These are phyloP conservation scores for Cutaneotrichosporon dermatis DNA, from an alignment of 1,284 basidiomycete genomes.

Conservation along the genomic window DNA sequence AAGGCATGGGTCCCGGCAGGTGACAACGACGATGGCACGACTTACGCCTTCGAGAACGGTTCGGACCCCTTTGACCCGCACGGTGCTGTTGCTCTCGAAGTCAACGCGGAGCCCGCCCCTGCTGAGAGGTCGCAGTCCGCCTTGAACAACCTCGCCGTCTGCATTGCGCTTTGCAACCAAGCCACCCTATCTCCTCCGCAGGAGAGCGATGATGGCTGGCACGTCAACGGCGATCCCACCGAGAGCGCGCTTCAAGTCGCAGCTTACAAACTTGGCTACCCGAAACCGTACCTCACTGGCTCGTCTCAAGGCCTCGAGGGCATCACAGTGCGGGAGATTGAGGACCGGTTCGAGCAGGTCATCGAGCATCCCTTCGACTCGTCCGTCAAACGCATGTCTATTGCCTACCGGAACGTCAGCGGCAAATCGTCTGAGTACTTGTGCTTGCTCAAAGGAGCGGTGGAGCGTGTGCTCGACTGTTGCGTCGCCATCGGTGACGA, in stretches of 20 bases:
- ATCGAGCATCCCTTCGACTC: conserved; percentile 60
- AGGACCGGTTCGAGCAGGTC: conserved; percentile 46
- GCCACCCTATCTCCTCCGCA: conserved; percentile 48
- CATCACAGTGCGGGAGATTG: not conserved
- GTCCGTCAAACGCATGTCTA: conserved; percentile 62
- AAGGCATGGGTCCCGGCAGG: conserved; percentile 56
- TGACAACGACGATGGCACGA: conserved; percentile 38
- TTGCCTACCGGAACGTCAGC: conserved; percentile 45
- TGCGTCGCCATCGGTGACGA: conserved; percentile 49
- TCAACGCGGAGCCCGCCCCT: too few relatives aligned
- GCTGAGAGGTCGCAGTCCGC: conserved; percentile 28
- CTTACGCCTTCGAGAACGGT: conserved; percentile 48
- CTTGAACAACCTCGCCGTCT: conserved; percentile 48
- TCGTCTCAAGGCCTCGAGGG: too few relatives aligned
- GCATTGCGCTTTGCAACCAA: conserved; percentile 53
- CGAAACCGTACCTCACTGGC: conserved; percentile 48
- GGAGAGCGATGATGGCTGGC: conserved; percentile 55
- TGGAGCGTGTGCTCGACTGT: conserved; percentile 59
- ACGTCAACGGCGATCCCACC: conserved; percentile 65
- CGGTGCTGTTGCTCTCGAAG: conserved; percentile 19
- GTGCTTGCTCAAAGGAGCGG: conserved; percentile 60
- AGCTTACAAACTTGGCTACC: conserved; percentile 54
- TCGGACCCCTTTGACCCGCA: conserved; percentile 51
- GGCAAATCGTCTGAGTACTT: not conserved
- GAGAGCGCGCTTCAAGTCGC: conserved; percentile 64